Base-by-base conservation (phyloP, 73 alveolate genomes). In the Paramecium primaurelia region DNA sequence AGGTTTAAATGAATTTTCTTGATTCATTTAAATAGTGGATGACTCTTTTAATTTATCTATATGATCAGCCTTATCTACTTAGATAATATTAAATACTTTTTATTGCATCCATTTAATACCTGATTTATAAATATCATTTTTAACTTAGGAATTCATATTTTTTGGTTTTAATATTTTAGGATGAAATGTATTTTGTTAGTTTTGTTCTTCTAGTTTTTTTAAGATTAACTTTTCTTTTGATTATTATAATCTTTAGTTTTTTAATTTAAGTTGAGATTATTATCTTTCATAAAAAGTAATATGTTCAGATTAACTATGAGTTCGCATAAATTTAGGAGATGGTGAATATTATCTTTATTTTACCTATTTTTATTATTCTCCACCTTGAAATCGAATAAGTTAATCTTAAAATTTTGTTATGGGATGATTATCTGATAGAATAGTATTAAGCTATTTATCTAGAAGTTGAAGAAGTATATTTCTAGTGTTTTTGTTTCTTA, bases 261-360 rank as follows among this genome's bases (percentile, higher is more conserved):
- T 73, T 18, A 16, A 73, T 38, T 73, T 40, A 18, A 73, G n/a
- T 40, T 73, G 40, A 36, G 37, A 37, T 73, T 34, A 10, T 20
- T 34, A 16, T 38, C 34, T 73, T n/a, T 73, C 9, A 6, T 34
- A 73, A 73, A 8, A 14, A 3, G 18, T 30, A 11, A 36, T 8
- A 37, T 73, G 64, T 20, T 73, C 87, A 14, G 87, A 73, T 36
- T 73, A 37, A 73, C 40, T 16, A 37, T 34, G 87, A 73, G 87
- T 40, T 34, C 87, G 42, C 47, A 64, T 28, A 0, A 64, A 1
- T 64, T 64, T 2, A 64, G 84, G 87, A 12, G 60, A 73, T 73
- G 30, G 60, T 10, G 34, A 36, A 34, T 34, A 22, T 44, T 73
- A 30, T 38, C 47, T 40, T 73, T 8, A 11, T 36, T 38, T 36